phyloP scores from a whole-genome alignment of 148 eudicot genomes.

The Silene conica region DNA sequence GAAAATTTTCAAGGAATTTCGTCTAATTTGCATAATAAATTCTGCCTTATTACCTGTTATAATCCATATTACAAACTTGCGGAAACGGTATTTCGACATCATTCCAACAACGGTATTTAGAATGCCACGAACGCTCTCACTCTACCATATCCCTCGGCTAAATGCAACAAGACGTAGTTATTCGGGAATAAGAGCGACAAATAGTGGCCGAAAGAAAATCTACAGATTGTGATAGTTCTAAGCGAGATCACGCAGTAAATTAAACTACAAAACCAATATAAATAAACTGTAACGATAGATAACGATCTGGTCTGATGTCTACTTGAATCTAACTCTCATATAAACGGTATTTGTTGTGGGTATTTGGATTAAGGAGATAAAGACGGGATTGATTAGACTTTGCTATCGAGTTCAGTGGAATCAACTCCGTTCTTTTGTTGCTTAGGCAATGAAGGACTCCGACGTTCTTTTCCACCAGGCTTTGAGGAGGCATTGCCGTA shows the following conservation, averaged over 20 bases:
- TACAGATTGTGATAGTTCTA: no score
- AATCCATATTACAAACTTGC: no score
- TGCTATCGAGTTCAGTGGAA: constrained; percentile 39
- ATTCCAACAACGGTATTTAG: no score
- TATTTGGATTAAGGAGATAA: constrained; percentile 12
- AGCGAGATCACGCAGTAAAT: not conserved
- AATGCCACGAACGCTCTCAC: no score
- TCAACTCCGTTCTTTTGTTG: constrained; percentile 50
- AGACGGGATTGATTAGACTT: constrained; percentile 12
- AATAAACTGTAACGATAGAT: not conserved
- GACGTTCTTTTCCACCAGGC: constrained; percentile 83
- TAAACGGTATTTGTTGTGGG: constrained; percentile 24
- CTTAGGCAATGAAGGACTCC: constrained; percentile 39
- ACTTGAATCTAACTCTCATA: constrained; percentile 24
- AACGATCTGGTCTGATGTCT: constrained; percentile 14
- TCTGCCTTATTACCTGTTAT: no score
- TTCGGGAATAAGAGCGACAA: no score
- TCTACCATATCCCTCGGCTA: no score
- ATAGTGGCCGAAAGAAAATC: no score
- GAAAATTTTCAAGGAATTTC: no score
- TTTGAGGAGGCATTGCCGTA: constrained; percentile 80
- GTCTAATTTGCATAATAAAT: no score
- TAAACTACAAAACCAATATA: constrained; percentile 3
- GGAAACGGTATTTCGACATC: no score
- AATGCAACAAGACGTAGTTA: no score